phyloP scores from a whole-genome alignment of 495 filamentous ascomycete species.

The Parathielavia hyrcaniae region DNA sequence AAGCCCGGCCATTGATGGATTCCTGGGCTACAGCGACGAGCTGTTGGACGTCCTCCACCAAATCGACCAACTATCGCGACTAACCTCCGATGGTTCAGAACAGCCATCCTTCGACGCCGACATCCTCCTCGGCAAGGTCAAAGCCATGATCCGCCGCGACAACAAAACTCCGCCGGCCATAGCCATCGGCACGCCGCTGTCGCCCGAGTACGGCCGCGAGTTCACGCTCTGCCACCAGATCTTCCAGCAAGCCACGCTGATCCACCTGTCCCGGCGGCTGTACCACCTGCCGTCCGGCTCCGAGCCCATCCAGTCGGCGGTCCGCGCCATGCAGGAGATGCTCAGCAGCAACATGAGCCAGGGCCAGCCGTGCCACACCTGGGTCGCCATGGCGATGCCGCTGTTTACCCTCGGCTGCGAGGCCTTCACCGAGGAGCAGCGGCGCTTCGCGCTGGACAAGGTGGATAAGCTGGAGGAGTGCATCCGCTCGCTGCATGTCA shows the following conservation, averaged over 20 bases:
- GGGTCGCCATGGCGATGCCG: constrained; percentile 26
- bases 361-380: constrained; percentile 4
- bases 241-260: constrained; percentile 22
- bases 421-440: constrained; percentile 15
- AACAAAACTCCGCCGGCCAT: constrained; percentile 12
- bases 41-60: constrained; percentile 20
- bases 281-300: constrained; percentile 18
- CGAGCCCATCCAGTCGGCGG: constrained; percentile 6
- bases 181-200: constrained; percentile 1
- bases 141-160: constrained; percentile 20
- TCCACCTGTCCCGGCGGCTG: constrained; percentile 16
- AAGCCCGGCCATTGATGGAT: constrained; percentile 21
- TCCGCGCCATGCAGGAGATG: constrained; percentile 5
- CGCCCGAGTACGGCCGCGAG: constrained; percentile 2
- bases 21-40: constrained; percentile 24
- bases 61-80: constrained; percentile 12
- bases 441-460: constrained; percentile 19
- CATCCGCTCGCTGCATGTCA: constrained; percentile 17
- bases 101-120: constrained; percentile 12
- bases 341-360: neutral
- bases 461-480: constrained; percentile 17
- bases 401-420: constrained; percentile 22
- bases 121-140: constrained; percentile 19
- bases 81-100: neutral
- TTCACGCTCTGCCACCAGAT: constrained; percentile 18